Percentiles rank a stretch among this genome's conserved stretches.
phyloP scores from a whole-genome alignment of 768 basidiomycete genomes.

The Mrakia gelida region DNA sequence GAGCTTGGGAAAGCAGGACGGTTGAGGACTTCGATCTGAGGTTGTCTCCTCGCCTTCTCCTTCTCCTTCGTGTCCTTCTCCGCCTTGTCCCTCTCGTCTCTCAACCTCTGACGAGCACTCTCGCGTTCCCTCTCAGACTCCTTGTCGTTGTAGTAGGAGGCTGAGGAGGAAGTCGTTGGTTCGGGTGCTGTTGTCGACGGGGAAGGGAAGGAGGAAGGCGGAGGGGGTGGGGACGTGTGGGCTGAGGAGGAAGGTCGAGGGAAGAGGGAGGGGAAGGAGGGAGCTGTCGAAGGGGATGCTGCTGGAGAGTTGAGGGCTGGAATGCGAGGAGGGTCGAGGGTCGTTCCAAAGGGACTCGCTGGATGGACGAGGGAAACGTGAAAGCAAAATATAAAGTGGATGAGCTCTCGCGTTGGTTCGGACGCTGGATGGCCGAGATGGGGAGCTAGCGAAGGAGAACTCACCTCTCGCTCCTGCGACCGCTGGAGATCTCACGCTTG shows the following conservation, averaged over 20 bases:
- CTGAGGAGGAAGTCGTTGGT: neutral
- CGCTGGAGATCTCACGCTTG: neutral
- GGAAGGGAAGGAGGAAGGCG: neutral
- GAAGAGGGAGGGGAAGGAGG: neutral
- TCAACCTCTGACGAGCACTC: neutral
- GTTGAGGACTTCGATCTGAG: slow-evolving; percentile 32
- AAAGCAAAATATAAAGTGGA: neutral
- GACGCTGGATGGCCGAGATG: neutral
- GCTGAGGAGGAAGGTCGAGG: neutral
- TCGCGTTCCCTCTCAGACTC: slow-evolving; percentile 11
- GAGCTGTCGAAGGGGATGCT: neutral
- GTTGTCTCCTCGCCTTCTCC: slow-evolving; percentile 21
- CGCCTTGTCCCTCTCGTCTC: slow-evolving; percentile 10
- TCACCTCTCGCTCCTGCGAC: neutral
- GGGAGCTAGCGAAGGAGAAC: neutral
- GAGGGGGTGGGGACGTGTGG: neutral
- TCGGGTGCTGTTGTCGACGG: neutral
- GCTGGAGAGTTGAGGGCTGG: neutral
- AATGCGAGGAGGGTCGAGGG: neutral
- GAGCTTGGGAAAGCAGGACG: slow-evolving; percentile 14
- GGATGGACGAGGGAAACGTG: neutral
- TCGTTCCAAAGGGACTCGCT: neutral
- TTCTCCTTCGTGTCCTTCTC: slow-evolving; percentile 22
- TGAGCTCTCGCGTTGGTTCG: neutral
- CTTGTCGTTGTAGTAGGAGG: slow-evolving; percentile 10